Conservation (phyloP, 345 rosid genomes). For the Cochlearia excelsa region DNA sequence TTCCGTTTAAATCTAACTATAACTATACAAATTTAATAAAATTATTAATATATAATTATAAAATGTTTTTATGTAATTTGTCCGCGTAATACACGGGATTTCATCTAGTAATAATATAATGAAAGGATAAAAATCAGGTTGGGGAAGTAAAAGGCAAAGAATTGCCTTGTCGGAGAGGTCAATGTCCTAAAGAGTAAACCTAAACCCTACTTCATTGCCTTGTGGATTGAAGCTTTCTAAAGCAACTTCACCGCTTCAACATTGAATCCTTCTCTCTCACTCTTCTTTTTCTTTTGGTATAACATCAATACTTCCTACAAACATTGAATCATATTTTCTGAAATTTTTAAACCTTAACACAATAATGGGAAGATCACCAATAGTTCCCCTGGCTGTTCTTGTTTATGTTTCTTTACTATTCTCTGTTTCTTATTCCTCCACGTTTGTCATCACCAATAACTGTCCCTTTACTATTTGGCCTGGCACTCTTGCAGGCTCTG, state of each 20-base stretch:
- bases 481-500: constrained; percentile 76
- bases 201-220: constrained; percentile 46
- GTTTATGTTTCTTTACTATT: constrained; percentile 39
- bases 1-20: too few species aligned
- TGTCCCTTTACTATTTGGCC: constrained; percentile 87
- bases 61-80: too few species aligned
- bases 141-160: constrained; percentile 50
- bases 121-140: constrained; percentile 17
- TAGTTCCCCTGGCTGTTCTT: constrained; percentile 36
- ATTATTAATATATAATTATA: too few species aligned
- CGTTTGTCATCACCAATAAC: constrained; percentile 65
- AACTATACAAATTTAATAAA: too few species aligned
- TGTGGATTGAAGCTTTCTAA: constrained; percentile 49
- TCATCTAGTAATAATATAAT: not conserved
- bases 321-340: constrained; percentile 10
- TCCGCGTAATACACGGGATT: too few species aligned
- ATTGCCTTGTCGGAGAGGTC: constrained; percentile 57
- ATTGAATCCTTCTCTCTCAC: constrained; percentile 29
- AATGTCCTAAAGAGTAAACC: constrained; percentile 43
- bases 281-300: too few species aligned
- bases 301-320: too few species aligned
- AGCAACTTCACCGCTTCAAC: constrained; percentile 45
- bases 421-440: constrained; percentile 39
- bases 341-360: not conserved
- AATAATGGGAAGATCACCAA: constrained; percentile 23